Evolutionary conservation across 106 monocot genomes (phyloP).

Genomic region (Xerophyta viscosa): DNA sequence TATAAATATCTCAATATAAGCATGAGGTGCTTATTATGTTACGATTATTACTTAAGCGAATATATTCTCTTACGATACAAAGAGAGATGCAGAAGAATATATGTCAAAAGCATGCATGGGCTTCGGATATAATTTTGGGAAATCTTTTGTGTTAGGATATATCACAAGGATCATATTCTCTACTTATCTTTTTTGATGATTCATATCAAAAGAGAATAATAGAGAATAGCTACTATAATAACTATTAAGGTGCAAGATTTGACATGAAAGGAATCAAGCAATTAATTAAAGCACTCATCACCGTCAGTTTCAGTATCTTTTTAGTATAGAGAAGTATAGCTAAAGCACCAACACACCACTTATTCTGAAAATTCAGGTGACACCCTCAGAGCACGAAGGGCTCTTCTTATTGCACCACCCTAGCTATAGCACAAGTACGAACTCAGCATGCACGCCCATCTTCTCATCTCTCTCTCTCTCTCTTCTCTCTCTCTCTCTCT

Average conservation of each 20-base stretch:
- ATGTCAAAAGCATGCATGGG: background rate
- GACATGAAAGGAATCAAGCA: background rate
- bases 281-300: background rate
- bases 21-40: no score
- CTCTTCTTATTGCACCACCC: conserved; percentile 8
- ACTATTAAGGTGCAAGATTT: background rate
- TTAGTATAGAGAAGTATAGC: no score
- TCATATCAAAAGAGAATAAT: background rate
- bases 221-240: background rate
- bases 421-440: background rate
- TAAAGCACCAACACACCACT: no score
- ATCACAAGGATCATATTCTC: background rate
- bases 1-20: background rate
- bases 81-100: background rate
- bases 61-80: background rate
- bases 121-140: background rate
- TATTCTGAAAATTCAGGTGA: conserved; percentile 1
- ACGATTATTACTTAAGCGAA: background rate
- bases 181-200: background rate
- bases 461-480: no score
- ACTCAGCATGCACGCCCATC: background rate
- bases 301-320: no score
- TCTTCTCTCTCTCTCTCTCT: background rate
- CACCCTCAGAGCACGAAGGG: background rate
- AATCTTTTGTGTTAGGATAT: background rate